Base-by-base conservation (phyloP, 495 filamentous ascomycete genomes). In the Polyplosphaeria fusca region DNA sequence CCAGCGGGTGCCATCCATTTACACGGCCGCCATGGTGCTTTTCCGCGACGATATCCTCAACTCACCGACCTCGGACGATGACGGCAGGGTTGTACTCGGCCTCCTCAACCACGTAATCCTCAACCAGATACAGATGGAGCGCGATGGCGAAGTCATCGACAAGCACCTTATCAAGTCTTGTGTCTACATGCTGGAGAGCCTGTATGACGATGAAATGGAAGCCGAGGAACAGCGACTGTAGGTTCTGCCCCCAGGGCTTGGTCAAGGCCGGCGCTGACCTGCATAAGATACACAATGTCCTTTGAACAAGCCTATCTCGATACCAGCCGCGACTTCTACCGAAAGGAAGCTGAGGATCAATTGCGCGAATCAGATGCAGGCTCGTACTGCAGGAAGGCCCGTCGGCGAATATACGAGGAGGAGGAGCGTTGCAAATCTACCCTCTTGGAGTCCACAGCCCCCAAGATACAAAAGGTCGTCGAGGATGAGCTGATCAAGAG, bases 41-140 rank as follows among this genome's bases (percentile, higher is more conserved):
- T 99, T 95, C 66, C 81, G 91, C 2, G 88, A 96, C 56, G 75
- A 86, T 54, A 84, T 97, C 19, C 77, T 99, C 9, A 75, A 79
- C 3, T 76, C 81, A 11, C 67, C 76, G 0, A 68, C 77, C 5
- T 73, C 70, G 7, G 63, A 75, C 2, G 73, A 79, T 14, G 71
- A 78, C 25, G 55, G 73, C 3, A 58, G 70, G 1, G 72, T 66
- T 0, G 79, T 93, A 2, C 83, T 84, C 27, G 77, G 83, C 37
- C 76, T 95, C 14, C 76, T 97, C 22, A 88, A 86, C 60, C 82
- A 83, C 4, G 88, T 95, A 4, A 79, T 96, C 27, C 77, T 97
- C 0, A 91, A 95, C 60, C 87, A 95, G 76, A 86, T 99, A 52
- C 85, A 87, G 43, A 86, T 96, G 80, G 93, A 96, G 65, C 77